phyloP scores from a whole-genome alignment of 2,329 filamentous ascomycete genomes.

The Clonostachys sp. region DNA sequence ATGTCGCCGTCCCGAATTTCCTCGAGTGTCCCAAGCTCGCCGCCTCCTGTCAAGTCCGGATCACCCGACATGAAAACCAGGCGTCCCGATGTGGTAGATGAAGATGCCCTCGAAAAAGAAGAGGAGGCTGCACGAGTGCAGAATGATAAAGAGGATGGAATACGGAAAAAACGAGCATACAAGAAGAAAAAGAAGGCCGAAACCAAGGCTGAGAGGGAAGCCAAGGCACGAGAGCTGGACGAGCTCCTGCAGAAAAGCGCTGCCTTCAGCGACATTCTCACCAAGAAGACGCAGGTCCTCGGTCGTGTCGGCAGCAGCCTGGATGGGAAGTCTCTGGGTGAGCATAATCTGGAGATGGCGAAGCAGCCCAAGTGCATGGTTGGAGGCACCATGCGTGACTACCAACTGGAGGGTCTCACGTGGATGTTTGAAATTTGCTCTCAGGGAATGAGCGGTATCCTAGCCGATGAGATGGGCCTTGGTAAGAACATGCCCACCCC shows the following conservation, averaged over 20 bases:
- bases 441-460: constrained; percentile 85
- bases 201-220: constrained; percentile 48
- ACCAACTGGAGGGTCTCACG: constrained; percentile 89
- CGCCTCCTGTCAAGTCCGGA: constrained; percentile 3
- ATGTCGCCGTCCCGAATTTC: constrained; percentile 5
- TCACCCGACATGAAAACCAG: background rate
- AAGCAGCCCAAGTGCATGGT: constrained; percentile 81
- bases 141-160: constrained; percentile 35
- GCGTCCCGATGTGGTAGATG: background rate
- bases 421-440: constrained; percentile 84
- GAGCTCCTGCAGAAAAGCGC: constrained; percentile 55
- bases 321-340: constrained; percentile 54
- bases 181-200: constrained; percentile 44
- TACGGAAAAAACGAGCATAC: constrained; percentile 26
- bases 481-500: constrained; percentile 28
- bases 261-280: constrained; percentile 58
- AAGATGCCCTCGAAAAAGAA: constrained; percentile 21
- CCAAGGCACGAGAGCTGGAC: constrained; percentile 55
- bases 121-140: constrained; percentile 25
- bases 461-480: constrained; percentile 92
- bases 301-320: constrained; percentile 57
- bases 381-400: constrained; percentile 87
- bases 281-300: constrained; percentile 57
- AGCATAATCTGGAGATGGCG: constrained; percentile 71
- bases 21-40: constrained; percentile 6